A percentile compares a stretch with the other conserved stretches of the same genome.
These are phyloP conservation scores for Diaporthe destruens DNA, from an alignment of 2,329 filamentous ascomycete species.

Conservation along the genomic window DNA sequence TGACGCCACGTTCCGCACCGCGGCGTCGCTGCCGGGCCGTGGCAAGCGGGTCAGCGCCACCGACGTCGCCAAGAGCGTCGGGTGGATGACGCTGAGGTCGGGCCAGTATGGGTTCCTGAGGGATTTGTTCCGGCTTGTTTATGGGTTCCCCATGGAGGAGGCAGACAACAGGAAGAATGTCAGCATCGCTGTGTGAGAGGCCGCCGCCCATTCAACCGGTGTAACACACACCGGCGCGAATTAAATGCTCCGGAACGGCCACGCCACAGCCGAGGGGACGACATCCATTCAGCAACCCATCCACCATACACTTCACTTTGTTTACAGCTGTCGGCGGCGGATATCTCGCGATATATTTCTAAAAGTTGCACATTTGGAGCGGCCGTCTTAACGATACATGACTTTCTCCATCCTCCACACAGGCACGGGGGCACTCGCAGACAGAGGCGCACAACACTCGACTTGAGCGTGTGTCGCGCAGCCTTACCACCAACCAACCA, in stretches of 20 bases:
- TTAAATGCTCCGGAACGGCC: too few relatives aligned
- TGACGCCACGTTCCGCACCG: constrained; percentile 75
- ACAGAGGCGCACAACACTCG: neutral
- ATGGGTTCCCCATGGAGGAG: constrained; percentile 86
- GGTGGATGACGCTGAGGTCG: constrained; percentile 77
- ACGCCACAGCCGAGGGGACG: neutral
- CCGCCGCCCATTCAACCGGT: too few relatives aligned
- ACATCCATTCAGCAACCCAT: neutral
- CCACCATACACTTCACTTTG: neutral
- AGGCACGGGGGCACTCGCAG: constrained; percentile 1
- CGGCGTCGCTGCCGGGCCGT: constrained; percentile 65
- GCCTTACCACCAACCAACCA: neutral
- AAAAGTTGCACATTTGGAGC: constrained; percentile 34
- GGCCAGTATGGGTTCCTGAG: constrained; percentile 81
- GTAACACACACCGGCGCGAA: too few relatives aligned
- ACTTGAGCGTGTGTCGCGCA: neutral
- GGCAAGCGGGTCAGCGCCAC: constrained; percentile 73
- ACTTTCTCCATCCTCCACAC: constrained; percentile 5
- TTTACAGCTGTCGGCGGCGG: neutral
- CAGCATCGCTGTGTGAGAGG: constrained; percentile 66
- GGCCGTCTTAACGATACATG: constrained; percentile 37
- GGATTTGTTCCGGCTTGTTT: constrained; percentile 86
- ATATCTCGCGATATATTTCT: constrained; percentile 13
- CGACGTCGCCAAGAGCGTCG: constrained; percentile 86
- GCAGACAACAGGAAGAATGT: constrained; percentile 75